Evolutionary conservation across 768 basidiomycete genomes (phyloP).

Genomic region (Naganishia antarctica): DNA sequence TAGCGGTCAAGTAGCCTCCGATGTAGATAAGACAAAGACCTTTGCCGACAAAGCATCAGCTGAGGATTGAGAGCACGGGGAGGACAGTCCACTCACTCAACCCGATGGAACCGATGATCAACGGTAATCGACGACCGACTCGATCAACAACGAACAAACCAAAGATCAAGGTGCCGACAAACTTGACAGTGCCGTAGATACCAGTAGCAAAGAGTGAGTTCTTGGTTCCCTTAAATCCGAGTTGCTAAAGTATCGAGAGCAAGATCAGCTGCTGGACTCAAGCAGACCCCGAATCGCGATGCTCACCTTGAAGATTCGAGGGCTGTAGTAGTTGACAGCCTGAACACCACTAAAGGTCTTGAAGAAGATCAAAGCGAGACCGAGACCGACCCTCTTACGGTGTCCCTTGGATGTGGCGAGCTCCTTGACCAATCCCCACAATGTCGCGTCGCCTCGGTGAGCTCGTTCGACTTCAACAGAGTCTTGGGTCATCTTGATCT

Average conservation of each 20-base stretch:
- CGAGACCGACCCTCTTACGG: conserved; percentile 33
- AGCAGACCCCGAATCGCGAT: too few relatives aligned
- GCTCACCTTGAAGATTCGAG: conserved; percentile 36
- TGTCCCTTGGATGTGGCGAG: conserved; percentile 32
- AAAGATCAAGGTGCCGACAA: conserved; percentile 32
- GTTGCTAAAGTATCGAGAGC: conserved; percentile 13
- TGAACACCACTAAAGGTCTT: conserved; percentile 29
- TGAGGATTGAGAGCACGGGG: too few relatives aligned
- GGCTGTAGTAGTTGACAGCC: conserved; percentile 38
- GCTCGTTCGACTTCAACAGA: conserved; percentile 34
- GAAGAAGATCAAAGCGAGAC: conserved; percentile 26
- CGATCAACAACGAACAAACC: conserved; percentile 36
- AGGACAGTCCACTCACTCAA: conserved; percentile 18
- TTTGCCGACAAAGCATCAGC: not conserved
- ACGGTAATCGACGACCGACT: conserved; percentile 37
- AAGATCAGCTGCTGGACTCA: not conserved
- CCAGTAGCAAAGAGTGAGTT: conserved; percentile 37
- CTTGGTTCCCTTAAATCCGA: conserved; percentile 36
- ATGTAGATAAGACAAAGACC: conserved; percentile 13
- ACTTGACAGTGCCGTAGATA: conserved; percentile 39
- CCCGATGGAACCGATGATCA: conserved; percentile 31
- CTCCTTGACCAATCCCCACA: conserved; percentile 34
- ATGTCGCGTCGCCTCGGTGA: conserved; percentile 29
- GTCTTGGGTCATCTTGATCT: conserved; percentile 36
- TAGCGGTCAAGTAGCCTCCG: conserved; percentile 27